Base-by-base conservation (phyloP, 2,329 filamentous ascomycete species). In the Fusarium sp. region DNA sequence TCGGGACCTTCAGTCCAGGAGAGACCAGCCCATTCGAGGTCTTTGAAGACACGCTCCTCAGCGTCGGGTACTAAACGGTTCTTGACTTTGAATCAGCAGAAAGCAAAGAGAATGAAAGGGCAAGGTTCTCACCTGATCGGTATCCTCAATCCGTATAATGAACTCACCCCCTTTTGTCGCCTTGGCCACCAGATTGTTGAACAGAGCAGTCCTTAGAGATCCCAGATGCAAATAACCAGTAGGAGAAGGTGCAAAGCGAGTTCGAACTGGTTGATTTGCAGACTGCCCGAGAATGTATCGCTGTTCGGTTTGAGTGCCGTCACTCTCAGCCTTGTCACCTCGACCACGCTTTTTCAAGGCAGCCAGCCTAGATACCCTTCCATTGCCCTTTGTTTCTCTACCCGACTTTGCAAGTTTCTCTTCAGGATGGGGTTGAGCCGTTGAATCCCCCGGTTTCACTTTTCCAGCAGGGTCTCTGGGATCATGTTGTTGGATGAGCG, bases 1-100 rank as follows among this genome's bases (percentile, higher is more conserved):
- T 93, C 89, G 5, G 96, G 96, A 4, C 95, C 95, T 90, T 99
- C 97, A 82, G 98, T 95, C 96, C 96, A 99, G 62, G 92, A 85
- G 35, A 99, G 85, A 1, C 95, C 95, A 20, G 95, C 93, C 96
- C 96, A 99, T 84, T 88, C 87, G 63, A 99, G 83, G 80, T 98
- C 96, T 67, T 93, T 85, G 74, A 93, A 93, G 4, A 99, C 84
- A 64, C 91, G 89, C 69, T 92, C 82, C 81, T 98, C 95, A 1
- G 96, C 95, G 79, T 93, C 95, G 1, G 87, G 84, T 5, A 98
- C 91, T 10, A 96, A 92, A 69, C 96, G 91, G 84, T 93, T 94
- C 93, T 96, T 67, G 31, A 5, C 11, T 16, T 24, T 29, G 2
- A 22, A 13, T 54, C 18, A 54, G 47, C 27, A 31, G 31, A 18